Conservation (phyloP, 495 filamentous ascomycete species). For the Achaetomiella virescens region DNA sequence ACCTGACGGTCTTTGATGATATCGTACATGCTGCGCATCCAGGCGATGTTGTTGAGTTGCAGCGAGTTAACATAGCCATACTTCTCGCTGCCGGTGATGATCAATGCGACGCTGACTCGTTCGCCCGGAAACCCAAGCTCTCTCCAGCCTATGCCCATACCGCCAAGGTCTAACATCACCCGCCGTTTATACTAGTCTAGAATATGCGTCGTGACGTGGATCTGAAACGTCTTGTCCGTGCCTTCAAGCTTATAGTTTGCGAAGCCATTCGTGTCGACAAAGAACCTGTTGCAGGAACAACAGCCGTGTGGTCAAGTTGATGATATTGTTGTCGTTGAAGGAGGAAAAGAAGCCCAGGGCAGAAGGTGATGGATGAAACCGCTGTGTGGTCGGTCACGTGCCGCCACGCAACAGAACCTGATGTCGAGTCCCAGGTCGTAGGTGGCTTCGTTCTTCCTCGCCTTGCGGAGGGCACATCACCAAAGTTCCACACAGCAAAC, state of each 20-base stretch:
- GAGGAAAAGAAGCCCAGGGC: too few relatives aligned
- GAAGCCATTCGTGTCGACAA: conserved; percentile 6
- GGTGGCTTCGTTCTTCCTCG: background rate
- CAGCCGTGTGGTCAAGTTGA: too few relatives aligned
- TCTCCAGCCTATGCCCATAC: background rate
- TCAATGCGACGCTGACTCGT: background rate
- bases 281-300: too few relatives aligned
- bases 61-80: conserved; percentile 5
- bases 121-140: background rate
- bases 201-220: background rate
- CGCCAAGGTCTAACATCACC: background rate
- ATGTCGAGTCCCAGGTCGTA: background rate
- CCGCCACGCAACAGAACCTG: too few relatives aligned
- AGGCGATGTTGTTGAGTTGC: background rate
- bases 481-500: background rate
- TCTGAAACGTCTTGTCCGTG: conserved; percentile 3
- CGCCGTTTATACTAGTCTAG: background rate
- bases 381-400: too few relatives aligned
- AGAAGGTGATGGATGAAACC: too few relatives aligned
- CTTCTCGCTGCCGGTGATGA: conserved; percentile 10
- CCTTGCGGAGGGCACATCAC: background rate
- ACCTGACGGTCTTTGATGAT: conserved; percentile 14
- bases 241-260: background rate
- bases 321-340: too few relatives aligned
- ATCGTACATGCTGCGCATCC: conserved; percentile 12